Evolutionary conservation across 805 yeast species (phyloP).

Genomic region (Teunomyces funiuensis): DNA sequence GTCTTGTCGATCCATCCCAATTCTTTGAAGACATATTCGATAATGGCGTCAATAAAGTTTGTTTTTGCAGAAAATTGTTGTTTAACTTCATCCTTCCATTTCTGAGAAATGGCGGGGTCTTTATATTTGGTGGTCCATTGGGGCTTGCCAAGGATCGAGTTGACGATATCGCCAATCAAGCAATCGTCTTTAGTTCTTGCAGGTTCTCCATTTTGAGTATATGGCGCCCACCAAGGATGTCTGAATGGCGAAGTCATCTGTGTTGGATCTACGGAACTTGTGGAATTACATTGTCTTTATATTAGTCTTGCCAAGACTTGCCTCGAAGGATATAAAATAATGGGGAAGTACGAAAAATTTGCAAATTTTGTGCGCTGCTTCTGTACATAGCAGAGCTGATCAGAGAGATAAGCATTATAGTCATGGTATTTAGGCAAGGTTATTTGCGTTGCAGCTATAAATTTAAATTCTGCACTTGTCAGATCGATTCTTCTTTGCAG

Average conservation of each 20-base stretch:
- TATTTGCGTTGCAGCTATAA: too few species aligned
- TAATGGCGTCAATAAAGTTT: slow-evolving; percentile 8
- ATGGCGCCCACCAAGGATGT: slow-evolving; percentile 9
- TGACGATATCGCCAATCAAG: slow-evolving; percentile 14
- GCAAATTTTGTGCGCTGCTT: neutral
- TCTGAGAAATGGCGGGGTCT: slow-evolving; percentile 18
- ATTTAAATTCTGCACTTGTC: too few species aligned
- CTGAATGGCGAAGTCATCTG: slow-evolving; percentile 3
- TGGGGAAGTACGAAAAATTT: neutral
- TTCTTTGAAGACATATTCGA: slow-evolving; percentile 14
- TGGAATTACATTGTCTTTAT: too few species aligned
- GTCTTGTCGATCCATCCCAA: slow-evolving; percentile 13
- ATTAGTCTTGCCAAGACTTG: too few species aligned
- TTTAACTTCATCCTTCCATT: slow-evolving; percentile 26
- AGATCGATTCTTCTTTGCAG: too few species aligned
- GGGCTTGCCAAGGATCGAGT: slow-evolving; percentile 22
- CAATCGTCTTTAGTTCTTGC: slow-evolving; percentile 14
- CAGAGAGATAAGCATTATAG: too few species aligned
- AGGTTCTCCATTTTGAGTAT: neutral
- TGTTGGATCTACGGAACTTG: too few species aligned
- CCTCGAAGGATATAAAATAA: too few species aligned
- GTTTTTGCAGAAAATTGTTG: slow-evolving; percentile 6
- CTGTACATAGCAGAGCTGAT: too few species aligned
- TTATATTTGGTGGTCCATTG: slow-evolving; percentile 26
- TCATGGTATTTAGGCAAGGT: too few species aligned